These are phyloP conservation scores for Didymella pomorum DNA, from an alignment of 2,329 filamentous ascomycete species.

Conservation along the genomic window DNA sequence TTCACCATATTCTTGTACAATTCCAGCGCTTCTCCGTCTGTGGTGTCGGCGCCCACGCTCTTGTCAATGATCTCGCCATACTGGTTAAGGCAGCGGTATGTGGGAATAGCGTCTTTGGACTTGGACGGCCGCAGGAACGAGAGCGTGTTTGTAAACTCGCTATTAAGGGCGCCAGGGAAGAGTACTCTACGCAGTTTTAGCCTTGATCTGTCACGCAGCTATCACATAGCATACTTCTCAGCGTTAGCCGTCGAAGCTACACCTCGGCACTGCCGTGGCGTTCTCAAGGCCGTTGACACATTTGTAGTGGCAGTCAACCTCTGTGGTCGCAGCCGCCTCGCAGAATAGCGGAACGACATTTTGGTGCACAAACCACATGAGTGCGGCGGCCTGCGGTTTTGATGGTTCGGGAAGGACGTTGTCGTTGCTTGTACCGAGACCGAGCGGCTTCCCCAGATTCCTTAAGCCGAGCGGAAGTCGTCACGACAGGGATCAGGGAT, in stretches of 20 bases:
- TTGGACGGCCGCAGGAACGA: slow-evolving; percentile 75
- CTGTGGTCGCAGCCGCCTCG: slow-evolving; percentile 36
- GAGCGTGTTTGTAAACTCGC: slow-evolving; percentile 84
- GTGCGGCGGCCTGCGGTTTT: slow-evolving; percentile 33
- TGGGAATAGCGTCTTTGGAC: slow-evolving; percentile 78
- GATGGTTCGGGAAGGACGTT: slow-evolving; percentile 27
- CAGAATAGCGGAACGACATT: slow-evolving; percentile 48
- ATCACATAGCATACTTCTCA: slow-evolving; percentile 67
- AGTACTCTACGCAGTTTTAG: too few relatives aligned
- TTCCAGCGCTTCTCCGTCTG: slow-evolving; percentile 65
- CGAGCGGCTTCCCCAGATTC: slow-evolving; percentile 17
- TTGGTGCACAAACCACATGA: slow-evolving; percentile 34
- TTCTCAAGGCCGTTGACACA: slow-evolving; percentile 25
- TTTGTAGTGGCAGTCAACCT: slow-evolving; percentile 24
- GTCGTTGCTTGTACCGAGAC: slow-evolving; percentile 20
- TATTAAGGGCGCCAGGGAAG: slow-evolving; percentile 95
- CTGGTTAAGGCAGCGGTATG: slow-evolving; percentile 90
- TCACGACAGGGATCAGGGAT: not conserved
- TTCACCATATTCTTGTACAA: slow-evolving; percentile 72
- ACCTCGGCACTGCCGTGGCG: slow-evolving; percentile 56
- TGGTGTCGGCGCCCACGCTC: slow-evolving; percentile 70
- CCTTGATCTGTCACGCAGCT: too few relatives aligned
- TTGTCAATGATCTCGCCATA: slow-evolving; percentile 84
- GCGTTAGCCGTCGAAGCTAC: slow-evolving; percentile 67
- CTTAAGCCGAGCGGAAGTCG: slow-evolving; percentile 6